Base-by-base conservation (phyloP, 164 flowering plant genomes). In the Santalum album region DNA sequence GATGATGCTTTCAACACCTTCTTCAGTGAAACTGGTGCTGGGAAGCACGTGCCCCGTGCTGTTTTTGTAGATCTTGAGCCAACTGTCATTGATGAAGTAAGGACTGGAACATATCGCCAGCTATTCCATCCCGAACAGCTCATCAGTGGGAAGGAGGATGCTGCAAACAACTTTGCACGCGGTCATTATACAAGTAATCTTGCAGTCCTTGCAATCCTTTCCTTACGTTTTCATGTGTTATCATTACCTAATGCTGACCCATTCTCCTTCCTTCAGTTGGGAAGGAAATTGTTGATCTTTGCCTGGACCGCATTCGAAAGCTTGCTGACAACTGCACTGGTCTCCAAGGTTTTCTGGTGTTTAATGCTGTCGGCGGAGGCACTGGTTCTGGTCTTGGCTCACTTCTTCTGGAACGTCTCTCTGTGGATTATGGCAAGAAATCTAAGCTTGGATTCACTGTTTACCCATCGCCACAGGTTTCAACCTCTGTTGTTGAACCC, bases 1-100 rank as follows among this genome's bases (percentile, higher is more conserved):
- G 87, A 84, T 62, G 91, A 82, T 75, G 87, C n/a, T 12, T 84
- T 79, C 74, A 83, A 81, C 81, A 83, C 88, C 56, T 80, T 78
- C 59, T 80, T 80, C 69, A 78, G 87, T 50, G 83, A 81, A 58
- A 82, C 77, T 61, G 76, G 76, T 55, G 74, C 76, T 32, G 76
- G 79, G 20, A 76, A 76, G 75, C 80, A 76, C 35, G 80, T 76
- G 6, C 80, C 75, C 15, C 75, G 80, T 61, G 80, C 80, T 7
- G 62, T 76, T 34, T 76, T 78, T 58, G 76, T 78, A 18, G 84
- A 79, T 64, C 75, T 79, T 47, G 84, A 79, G 64, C 84, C 81
- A 48, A 79, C 84, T 22, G 81, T 74, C 60, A 79, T 79, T 60
- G 84, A 79, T 64, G 84, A 79, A 51, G 75, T 74, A 6, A 70